phyloP scores from a whole-genome alignment of 352 stramenopile species.

The Globisporangium megalacanthum region DNA sequence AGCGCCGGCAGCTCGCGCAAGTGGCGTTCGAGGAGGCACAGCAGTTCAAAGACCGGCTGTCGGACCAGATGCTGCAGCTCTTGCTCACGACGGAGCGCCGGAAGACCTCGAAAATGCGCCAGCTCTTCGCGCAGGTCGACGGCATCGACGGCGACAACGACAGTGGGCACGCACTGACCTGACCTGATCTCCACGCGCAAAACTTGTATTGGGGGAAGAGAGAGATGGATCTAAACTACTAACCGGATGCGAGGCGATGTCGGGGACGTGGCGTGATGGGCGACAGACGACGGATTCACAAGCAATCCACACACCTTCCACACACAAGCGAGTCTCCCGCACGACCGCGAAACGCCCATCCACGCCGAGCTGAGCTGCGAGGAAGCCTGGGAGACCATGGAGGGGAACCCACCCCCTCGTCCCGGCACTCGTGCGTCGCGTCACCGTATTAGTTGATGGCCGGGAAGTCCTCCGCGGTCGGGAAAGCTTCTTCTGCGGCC shows the following conservation, averaged over 20 bases:
- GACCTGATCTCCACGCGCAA: conserved; percentile 15
- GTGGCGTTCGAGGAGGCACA: conserved; percentile 67
- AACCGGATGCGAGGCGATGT: conserved; percentile 10
- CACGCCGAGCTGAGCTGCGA: not conserved
- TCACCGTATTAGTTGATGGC: conserved; percentile 29
- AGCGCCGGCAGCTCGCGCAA: conserved; percentile 45
- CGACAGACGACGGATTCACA: not conserved
- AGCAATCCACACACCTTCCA: not conserved
- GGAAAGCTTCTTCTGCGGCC: conserved; percentile 23
- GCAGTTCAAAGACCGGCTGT: conserved; percentile 68
- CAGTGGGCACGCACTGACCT: not conserved
- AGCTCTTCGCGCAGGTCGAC: conserved; percentile 70
- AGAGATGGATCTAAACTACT: conserved; percentile 28
- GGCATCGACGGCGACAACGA: not conserved
- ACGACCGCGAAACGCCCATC: too few species aligned
- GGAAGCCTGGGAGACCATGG: not conserved
- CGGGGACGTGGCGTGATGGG: too few species aligned
- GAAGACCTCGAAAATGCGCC: conserved; percentile 71
- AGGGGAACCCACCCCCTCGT: too few species aligned
- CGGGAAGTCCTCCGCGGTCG: conserved; percentile 22
- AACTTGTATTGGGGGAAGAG: conserved; percentile 13
- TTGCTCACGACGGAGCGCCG: conserved; percentile 54
- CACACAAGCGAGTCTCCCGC: not conserved
- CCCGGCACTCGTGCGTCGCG: too few species aligned
- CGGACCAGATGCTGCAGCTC: conserved; percentile 74